Evolutionary conservation across 257 asterid genomes (phyloP).

Genomic region (Rehmannia glutinosa): DNA sequence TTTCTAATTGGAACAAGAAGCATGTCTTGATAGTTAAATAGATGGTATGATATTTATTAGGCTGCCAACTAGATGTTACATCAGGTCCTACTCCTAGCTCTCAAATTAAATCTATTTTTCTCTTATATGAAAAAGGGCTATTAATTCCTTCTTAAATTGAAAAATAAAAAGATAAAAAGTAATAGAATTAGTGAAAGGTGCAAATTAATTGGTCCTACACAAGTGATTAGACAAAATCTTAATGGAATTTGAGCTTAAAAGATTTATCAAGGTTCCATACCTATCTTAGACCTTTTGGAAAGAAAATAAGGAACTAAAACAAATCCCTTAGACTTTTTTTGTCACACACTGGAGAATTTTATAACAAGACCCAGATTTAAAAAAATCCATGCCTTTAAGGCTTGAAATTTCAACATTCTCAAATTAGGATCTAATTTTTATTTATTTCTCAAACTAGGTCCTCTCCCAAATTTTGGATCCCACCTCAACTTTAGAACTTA

Average conservation of each 20-base stretch:
- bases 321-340: too few relatives aligned
- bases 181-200: too few relatives aligned
- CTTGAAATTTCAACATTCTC: too few relatives aligned
- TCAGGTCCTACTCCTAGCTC: background rate
- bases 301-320: background rate
- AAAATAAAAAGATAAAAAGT: background rate
- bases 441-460: too few relatives aligned
- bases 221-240: background rate
- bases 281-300: background rate
- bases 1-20: background rate
- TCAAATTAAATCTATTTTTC: background rate
- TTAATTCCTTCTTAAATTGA: background rate
- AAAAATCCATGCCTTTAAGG: constrained; percentile 41
- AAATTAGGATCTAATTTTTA: too few relatives aligned
- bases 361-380: too few relatives aligned
- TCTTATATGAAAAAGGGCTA: background rate
- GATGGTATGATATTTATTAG: background rate
- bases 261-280: background rate
- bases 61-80: background rate
- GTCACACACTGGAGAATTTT: too few relatives aligned
- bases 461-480: too few relatives aligned
- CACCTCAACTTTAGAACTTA: too few relatives aligned
- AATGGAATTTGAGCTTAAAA: background rate
- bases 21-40: background rate
- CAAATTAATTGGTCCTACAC: constrained; percentile 5